A percentile compares a stretch with the other conserved stretches of the same genome.
These are phyloP conservation scores for Purpureocillium takamizusanense DNA, from an alignment of 2,329 filamentous ascomycete genomes.

Conservation along the genomic window DNA sequence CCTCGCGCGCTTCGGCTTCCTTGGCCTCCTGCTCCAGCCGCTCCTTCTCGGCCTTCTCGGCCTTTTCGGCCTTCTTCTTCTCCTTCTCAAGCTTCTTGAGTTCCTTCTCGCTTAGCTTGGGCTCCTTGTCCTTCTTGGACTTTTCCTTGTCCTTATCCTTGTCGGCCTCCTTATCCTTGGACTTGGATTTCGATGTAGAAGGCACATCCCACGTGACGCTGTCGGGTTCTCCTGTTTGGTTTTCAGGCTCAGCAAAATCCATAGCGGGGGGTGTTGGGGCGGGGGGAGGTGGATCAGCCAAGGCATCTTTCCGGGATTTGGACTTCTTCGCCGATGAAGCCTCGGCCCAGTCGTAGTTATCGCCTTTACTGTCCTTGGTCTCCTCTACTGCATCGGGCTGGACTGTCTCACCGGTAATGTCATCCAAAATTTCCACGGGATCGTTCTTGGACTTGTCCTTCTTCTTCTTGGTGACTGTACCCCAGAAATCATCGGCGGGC, in stretches of 20 bases:
- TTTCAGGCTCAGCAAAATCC: constrained; percentile 31
- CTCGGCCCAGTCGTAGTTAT: constrained; percentile 33
- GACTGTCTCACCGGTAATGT: constrained; percentile 35
- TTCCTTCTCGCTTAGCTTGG: constrained; percentile 40
- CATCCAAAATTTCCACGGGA: constrained; percentile 36
- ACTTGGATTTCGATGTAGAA: constrained; percentile 27
- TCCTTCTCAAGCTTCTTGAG: constrained; percentile 41
- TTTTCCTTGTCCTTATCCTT: constrained; percentile 28
- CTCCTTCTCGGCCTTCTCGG: constrained; percentile 28
- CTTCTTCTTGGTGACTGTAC: constrained; percentile 32
- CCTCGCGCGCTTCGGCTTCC: constrained; percentile 16
- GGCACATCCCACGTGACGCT: constrained; percentile 25
- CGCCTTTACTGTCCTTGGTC: constrained; percentile 31
- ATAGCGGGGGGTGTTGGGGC: constrained; percentile 38
- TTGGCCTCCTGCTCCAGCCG: constrained; percentile 13
- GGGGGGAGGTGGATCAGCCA: constrained; percentile 34
- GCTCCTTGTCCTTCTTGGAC: constrained; percentile 26
- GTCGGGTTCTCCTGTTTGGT: constrained; percentile 24
- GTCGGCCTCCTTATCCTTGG: constrained; percentile 27
- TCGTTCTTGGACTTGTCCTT: constrained; percentile 43
- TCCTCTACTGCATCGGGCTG: constrained; percentile 37
- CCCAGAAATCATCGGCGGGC: constrained; percentile 31
- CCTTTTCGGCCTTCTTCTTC: constrained; percentile 32
- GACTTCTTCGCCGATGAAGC: constrained; percentile 33
- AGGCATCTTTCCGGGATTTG: constrained; percentile 27